Conservation (phyloP, 192 early-diverging fungal genomes). For the Coemansia sp. region DNA sequence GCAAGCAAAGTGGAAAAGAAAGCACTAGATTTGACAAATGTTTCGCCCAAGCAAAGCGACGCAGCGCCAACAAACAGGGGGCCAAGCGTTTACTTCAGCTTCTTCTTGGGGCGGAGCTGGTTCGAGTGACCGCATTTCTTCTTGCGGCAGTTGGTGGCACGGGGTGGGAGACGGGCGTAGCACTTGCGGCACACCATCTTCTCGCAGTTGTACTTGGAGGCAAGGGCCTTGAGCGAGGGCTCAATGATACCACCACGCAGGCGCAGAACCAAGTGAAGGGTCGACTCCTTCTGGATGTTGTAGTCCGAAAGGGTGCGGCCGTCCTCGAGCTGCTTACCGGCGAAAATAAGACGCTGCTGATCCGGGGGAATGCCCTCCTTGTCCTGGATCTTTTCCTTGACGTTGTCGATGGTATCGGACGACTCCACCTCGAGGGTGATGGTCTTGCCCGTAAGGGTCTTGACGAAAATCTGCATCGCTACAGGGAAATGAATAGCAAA, state of each 20-base stretch:
- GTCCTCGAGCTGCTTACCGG: constrained; percentile 99
- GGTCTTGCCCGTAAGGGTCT: constrained; percentile 86
- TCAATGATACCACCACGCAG: constrained; percentile 98
- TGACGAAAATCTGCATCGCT: constrained; percentile 86
- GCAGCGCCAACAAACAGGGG: constrained; percentile 10
- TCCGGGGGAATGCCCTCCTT: constrained; percentile 99
- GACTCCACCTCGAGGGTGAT: constrained; percentile 93
- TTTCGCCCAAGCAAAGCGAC: constrained; percentile 18
- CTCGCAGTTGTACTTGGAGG: constrained; percentile 99
- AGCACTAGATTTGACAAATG: constrained; percentile 10
- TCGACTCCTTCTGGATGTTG: constrained; percentile 99
- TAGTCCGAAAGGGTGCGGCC: constrained; percentile 97
- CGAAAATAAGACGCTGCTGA: constrained; percentile 99
- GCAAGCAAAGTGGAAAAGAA: constrained; percentile 10
- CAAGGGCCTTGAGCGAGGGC: constrained; percentile 97
- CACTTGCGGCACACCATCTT: constrained; percentile 99
- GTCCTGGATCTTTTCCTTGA: constrained; percentile 97
- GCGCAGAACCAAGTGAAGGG: constrained; percentile 95
- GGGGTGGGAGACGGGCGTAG: constrained; percentile 98
- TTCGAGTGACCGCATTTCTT: constrained; percentile 99
- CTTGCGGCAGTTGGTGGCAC: constrained; percentile 99
- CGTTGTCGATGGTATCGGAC: constrained; percentile 88
- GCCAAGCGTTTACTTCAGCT: constrained; percentile 77
- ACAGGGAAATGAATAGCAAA: constrained; percentile 6
- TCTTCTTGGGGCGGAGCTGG: constrained; percentile 99